Percentiles rank a stretch among this genome's conserved stretches.
Conservation (phyloP, 139 green algal species). For the Closterium sp. region DNA sequence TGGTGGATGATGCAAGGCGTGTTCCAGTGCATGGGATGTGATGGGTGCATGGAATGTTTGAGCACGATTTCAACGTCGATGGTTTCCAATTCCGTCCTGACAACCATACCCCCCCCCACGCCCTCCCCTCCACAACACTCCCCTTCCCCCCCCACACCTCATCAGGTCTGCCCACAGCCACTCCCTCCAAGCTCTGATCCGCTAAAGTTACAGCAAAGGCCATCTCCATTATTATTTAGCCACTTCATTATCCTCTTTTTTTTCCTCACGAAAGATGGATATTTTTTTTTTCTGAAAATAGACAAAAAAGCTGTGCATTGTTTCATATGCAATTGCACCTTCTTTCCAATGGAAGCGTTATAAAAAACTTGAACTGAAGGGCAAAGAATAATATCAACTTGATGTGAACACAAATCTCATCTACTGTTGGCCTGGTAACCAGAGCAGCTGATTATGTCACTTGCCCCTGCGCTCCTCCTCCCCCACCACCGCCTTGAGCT, state of each 20-base stretch:
- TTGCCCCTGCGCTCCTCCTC: conserved; percentile 2
- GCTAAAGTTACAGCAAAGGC: background rate
- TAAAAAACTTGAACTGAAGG: too few relatives aligned
- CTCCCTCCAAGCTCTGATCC: background rate
- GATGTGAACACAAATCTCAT: background rate
- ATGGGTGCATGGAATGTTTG: background rate
- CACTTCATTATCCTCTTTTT: background rate
- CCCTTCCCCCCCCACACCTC: background rate
- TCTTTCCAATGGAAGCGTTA: too few relatives aligned
- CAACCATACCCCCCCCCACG: background rate
- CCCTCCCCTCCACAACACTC: background rate
- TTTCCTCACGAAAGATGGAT: background rate
- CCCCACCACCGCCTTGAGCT: conserved; percentile 41
- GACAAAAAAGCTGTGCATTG: too few relatives aligned
- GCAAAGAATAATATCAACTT: too few relatives aligned
- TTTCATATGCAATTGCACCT: too few relatives aligned
- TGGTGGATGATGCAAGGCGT: too few relatives aligned
- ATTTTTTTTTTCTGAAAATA: too few relatives aligned
- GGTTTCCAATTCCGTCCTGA: too few relatives aligned
- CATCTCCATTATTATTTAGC: background rate
- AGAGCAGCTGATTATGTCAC: too few relatives aligned
- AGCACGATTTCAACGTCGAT: background rate
- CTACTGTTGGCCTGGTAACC: too few relatives aligned
- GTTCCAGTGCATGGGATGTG: too few relatives aligned
- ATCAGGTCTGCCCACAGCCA: background rate